Base-by-base conservation (phyloP, 148 eudicot species). In the Drosera capensis region DNA sequence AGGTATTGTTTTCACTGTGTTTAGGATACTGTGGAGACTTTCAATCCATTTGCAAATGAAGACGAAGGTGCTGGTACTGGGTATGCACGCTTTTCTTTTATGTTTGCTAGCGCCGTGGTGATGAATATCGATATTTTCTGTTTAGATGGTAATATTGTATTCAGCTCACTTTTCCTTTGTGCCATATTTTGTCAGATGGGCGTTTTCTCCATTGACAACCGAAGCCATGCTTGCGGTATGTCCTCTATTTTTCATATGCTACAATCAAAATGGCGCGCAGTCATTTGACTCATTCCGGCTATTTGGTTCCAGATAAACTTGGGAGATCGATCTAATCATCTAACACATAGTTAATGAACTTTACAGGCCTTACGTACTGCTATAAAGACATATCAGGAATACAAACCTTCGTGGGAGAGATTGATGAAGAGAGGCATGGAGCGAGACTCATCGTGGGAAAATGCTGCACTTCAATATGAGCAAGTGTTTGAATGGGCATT, bases 401-500 rank as follows among this genome's bases (percentile, higher is more conserved):
- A 72, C 63, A 88, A 78, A 60, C 20, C 68, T 5, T 88, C 97
- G 19, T 88, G 97, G 97, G 67, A 66, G 4, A 85, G 92, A 40
- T 55, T 88, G 53, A 75, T 84, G 93, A 88, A 69, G 63, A 70
- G 97, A 54, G 95, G 97, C 39, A 84, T 88, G 97, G 65, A 67
- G 53, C 65, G 68, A 36, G 73, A 88, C 44, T 73, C 45, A 47
- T 68, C 95, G 1, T 88, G 97, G 97, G 73, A 84, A 13, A 78
- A 67, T 16, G 97, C 93, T 42, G 97, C 97, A 4, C 70, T 66
- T 40, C 74, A 78, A 48, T 90, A 90, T 18, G 97, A 90, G 63
- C 74, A 80, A 60, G 78, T 90, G 8, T 80, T 84, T 18, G 71
- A 68, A 19, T 90, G 97, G 97, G 87, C 85, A 17, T 71, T 80